Percentiles rank a stretch among this genome's conserved stretches.
Conservation (phyloP, 2,329 filamentous ascomycete genomes). For the Emydomyces testavorans region DNA sequence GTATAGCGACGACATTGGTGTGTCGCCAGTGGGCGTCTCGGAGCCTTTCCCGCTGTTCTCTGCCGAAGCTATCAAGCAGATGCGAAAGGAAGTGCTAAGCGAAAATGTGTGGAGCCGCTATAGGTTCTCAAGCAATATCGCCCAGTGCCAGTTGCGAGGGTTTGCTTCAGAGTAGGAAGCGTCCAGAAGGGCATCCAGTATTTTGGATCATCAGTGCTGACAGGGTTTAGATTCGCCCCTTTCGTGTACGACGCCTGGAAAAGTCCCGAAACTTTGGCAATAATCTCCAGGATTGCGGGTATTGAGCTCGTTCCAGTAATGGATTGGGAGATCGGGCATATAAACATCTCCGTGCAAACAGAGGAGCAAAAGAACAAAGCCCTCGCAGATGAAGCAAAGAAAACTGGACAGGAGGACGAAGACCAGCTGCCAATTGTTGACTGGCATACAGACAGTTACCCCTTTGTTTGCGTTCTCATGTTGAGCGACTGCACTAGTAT, state of each 20-base stretch:
- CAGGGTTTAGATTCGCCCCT: conserved; percentile 44
- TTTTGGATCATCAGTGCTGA: neutral
- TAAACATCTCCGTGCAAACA: conserved; percentile 44
- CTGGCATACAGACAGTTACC: conserved; percentile 56
- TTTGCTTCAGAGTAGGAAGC: conserved; percentile 44
- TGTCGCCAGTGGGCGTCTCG: conserved; percentile 53
- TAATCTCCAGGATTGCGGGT: conserved; percentile 44
- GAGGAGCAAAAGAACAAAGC: conserved; percentile 39
- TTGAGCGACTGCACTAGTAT: conserved; percentile 51
- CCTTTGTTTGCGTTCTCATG: conserved; percentile 60
- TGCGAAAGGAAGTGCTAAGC: conserved; percentile 52
- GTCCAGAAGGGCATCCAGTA: neutral
- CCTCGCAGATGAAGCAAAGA: conserved; percentile 29
- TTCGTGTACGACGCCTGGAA: conserved; percentile 55
- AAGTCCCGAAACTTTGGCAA: conserved; percentile 39
- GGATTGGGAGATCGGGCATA: conserved; percentile 46
- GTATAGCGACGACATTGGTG: conserved; percentile 43
- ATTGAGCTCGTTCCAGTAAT: conserved; percentile 45
- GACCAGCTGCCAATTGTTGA: conserved; percentile 47
- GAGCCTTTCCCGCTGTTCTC: conserved; percentile 56
- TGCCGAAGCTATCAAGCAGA: conserved; percentile 48
- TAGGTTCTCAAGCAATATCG: conserved; percentile 49
- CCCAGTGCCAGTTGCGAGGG: conserved; percentile 44
- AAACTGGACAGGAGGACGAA: conserved; percentile 36
- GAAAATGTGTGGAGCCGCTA: conserved; percentile 47